These are phyloP conservation scores for Barnettozyma wickerhamii DNA, from an alignment of 805 yeast species.

Conservation along the genomic window DNA sequence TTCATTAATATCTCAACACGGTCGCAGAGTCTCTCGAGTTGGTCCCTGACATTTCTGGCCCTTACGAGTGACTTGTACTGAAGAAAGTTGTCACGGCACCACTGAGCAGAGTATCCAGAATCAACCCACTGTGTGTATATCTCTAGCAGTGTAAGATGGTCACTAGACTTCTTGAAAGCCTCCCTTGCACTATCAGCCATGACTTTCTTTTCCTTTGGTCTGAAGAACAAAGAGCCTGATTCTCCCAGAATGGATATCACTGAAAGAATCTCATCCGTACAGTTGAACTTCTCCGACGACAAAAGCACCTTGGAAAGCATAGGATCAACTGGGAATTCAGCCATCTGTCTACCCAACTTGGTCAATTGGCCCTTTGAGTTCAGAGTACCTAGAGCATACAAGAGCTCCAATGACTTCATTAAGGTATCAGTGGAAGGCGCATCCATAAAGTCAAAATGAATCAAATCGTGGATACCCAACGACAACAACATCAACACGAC, in stretches of 20 bases:
- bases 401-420: slow-evolving; percentile 68
- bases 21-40: slow-evolving; percentile 57
- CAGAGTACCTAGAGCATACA: slow-evolving; percentile 86
- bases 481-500: slow-evolving; percentile 75
- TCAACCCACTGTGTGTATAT: slow-evolving; percentile 76
- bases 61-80: slow-evolving; percentile 71
- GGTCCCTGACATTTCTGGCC: slow-evolving; percentile 67
- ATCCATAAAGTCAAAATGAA: slow-evolving; percentile 87
- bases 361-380: slow-evolving; percentile 79
- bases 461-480: slow-evolving; percentile 77
- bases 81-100: slow-evolving; percentile 84
- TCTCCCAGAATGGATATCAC: slow-evolving; percentile 84
- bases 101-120: slow-evolving; percentile 59
- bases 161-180: slow-evolving; percentile 54
- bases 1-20: slow-evolving; percentile 42
- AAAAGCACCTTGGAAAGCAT: slow-evolving; percentile 76
- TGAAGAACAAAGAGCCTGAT: slow-evolving; percentile 60
- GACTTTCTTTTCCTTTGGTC: slow-evolving; percentile 64
- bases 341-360: slow-evolving; percentile 74
- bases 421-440: slow-evolving; percentile 75
- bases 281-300: slow-evolving; percentile 53
- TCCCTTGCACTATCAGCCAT: slow-evolving; percentile 63
- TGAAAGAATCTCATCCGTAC: slow-evolving; percentile 65
- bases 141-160: slow-evolving; percentile 71
- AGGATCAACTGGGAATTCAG: slow-evolving; percentile 90